Evolutionary conservation across 805 yeast species (phyloP).

Genomic region (Scheffersomyces lignosus): DNA sequence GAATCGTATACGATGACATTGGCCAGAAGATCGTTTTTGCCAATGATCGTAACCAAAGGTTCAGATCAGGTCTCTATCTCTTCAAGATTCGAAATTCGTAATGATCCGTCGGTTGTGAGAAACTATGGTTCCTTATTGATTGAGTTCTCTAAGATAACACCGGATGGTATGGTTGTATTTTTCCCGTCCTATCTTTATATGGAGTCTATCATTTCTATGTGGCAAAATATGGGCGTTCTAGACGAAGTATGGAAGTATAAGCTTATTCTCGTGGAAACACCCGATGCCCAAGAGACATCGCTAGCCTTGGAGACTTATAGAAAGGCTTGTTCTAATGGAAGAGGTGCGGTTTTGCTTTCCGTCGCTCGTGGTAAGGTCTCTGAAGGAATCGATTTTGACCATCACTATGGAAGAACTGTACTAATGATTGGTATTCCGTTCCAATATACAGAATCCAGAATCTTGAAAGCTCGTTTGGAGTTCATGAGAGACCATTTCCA

Average conservation of each 20-base stretch:
- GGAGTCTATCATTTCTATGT: slow-evolving; percentile 97
- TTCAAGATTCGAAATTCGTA: slow-evolving; percentile 93
- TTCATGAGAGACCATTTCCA: slow-evolving; percentile 90
- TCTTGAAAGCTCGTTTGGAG: slow-evolving; percentile 90
- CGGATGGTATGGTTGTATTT: slow-evolving; percentile 97
- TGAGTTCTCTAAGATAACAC: slow-evolving; percentile 92
- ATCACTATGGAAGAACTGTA: slow-evolving; percentile 96
- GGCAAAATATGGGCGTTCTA: slow-evolving; percentile 98
- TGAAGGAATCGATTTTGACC: slow-evolving; percentile 99
- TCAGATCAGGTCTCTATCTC: slow-evolving; percentile 97
- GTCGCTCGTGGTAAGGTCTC: slow-evolving; percentile 99
- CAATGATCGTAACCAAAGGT: slow-evolving; percentile 95
- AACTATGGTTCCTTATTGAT: slow-evolving; percentile 91
- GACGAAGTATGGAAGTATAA: slow-evolving; percentile 99
- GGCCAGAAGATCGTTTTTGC: slow-evolving; percentile 87
- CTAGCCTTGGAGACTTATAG: slow-evolving; percentile 93
- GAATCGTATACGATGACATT: slow-evolving; percentile 96
- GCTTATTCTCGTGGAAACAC: slow-evolving; percentile 92
- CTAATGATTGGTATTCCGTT: slow-evolving; percentile 98
- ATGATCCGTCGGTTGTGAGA: slow-evolving; percentile 96
- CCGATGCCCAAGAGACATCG: slow-evolving; percentile 98
- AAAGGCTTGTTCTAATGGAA: slow-evolving; percentile 94
- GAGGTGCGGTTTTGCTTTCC: slow-evolving; percentile 94
- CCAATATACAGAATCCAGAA: slow-evolving; percentile 97
- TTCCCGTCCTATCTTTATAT: slow-evolving; percentile 95